Evolutionary conservation across 1,284 basidiomycete species (phyloP).

Genomic region (Cystobasidium pallidum): DNA sequence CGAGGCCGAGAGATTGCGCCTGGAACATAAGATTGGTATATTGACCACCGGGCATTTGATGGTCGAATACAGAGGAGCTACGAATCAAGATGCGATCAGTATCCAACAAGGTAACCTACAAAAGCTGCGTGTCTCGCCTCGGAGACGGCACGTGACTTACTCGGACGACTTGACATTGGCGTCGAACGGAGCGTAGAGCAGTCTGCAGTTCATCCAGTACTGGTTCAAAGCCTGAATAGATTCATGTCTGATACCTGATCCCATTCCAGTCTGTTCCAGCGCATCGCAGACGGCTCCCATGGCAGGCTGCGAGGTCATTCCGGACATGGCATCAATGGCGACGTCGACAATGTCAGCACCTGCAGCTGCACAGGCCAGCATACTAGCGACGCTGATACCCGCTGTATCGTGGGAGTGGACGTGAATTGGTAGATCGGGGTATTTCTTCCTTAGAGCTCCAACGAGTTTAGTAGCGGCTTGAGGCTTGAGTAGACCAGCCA

Average conservation of each 20-base stretch:
- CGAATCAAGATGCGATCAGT: background rate
- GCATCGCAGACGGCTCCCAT: constrained; percentile 96
- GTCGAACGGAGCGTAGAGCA: constrained; percentile 96
- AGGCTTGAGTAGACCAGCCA: constrained; percentile 98
- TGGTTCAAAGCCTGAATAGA: constrained; percentile 97
- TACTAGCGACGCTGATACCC: constrained; percentile 93
- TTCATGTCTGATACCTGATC: constrained; percentile 95
- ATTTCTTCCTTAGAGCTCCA: constrained; percentile 89
- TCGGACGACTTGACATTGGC: constrained; percentile 92
- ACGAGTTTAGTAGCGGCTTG: constrained; percentile 90
- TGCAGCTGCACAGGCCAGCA: constrained; percentile 92
- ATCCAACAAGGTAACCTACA: background rate
- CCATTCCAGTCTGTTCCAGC: constrained; percentile 90
- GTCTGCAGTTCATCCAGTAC: constrained; percentile 97
- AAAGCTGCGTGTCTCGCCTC: no score
- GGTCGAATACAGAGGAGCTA: constrained; percentile 96
- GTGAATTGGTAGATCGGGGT: constrained; percentile 97
- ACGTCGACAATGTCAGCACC: constrained; percentile 98
- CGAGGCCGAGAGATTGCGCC: constrained; percentile 93
- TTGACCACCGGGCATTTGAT: constrained; percentile 97
- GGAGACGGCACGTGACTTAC: constrained; percentile 43
- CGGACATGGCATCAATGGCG: constrained; percentile 99
- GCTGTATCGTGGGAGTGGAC: constrained; percentile 99
- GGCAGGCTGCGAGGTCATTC: constrained; percentile 95
- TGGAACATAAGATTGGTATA: constrained; percentile 76